Evolutionary conservation across 352 stramenopile genomes (phyloP).

Genomic region (Globisporangium spiculum): DNA sequence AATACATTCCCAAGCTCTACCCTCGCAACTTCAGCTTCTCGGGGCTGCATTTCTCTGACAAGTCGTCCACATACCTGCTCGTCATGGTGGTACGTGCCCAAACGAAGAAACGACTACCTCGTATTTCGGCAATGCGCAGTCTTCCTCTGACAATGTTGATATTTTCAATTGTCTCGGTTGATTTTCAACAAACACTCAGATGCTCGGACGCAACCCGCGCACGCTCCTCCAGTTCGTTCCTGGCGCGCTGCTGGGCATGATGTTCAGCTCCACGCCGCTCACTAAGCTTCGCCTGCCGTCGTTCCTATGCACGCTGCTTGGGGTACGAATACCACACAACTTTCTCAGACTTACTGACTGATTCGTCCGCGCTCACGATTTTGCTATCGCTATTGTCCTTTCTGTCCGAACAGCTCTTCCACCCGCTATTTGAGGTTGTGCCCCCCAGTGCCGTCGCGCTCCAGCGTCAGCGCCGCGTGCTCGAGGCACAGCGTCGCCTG

Average conservation of each 20-base stretch:
- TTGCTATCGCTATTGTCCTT: not conserved
- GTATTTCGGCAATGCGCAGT: not conserved
- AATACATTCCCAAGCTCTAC: conserved; percentile 74
- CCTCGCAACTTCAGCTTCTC: conserved; percentile 57
- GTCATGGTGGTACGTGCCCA: conserved; percentile 55
- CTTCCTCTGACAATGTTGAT: not conserved
- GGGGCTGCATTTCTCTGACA: conserved; percentile 80
- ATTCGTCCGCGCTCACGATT: not conserved
- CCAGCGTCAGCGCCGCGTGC: conserved; percentile 65
- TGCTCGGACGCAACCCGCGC: conserved; percentile 56
- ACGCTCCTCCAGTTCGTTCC: conserved; percentile 60
- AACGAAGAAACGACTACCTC: not conserved
- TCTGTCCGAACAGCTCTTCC: conserved; percentile 35
- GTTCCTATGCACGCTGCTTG: conserved; percentile 62
- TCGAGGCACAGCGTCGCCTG: conserved; percentile 71
- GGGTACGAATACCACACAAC: conserved; percentile 25
- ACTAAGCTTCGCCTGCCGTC: conserved; percentile 68
- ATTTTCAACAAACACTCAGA: conserved; percentile 25
- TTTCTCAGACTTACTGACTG: not conserved
- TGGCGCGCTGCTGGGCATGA: conserved; percentile 52
- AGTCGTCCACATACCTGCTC: conserved; percentile 73
- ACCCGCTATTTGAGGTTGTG: conserved; percentile 79
- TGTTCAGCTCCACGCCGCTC: conserved; percentile 73
- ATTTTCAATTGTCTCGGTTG: not conserved
- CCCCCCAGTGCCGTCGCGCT: conserved; percentile 56